Conservation (phyloP, 208 protist genomes). For the Trypanosoma conorhini region DNA sequence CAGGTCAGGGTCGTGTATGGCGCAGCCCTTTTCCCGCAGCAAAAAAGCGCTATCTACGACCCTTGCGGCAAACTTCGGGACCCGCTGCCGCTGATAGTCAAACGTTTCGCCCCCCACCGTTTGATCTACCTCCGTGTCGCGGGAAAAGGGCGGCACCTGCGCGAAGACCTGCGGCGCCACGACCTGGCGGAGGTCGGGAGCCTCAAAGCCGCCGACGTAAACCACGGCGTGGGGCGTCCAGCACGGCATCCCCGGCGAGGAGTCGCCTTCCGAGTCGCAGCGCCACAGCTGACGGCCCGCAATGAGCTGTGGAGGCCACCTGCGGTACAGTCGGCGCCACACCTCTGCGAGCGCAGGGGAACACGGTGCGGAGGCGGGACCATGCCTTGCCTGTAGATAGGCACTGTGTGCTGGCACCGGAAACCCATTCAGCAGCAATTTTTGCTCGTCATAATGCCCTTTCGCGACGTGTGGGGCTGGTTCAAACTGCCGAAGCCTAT, state of each 20-base stretch:
- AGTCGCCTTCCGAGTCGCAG: neutral
- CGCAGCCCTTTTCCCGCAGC: conserved; percentile 34
- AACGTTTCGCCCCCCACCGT: conserved; percentile 27
- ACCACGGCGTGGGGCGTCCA: conserved; percentile 63
- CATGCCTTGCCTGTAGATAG: conserved; percentile 8
- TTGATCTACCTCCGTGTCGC: neutral
- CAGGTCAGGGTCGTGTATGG: conserved; percentile 35
- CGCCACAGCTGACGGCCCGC: conserved; percentile 10
- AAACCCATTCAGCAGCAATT: neutral
- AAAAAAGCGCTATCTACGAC: conserved; percentile 16
- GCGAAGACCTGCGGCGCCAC: conserved; percentile 46
- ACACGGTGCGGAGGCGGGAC: conserved; percentile 13
- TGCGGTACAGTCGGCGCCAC: conserved; percentile 19
- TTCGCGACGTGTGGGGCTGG: neutral
- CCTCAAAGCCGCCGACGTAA: conserved; percentile 65
- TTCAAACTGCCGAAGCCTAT: neutral
- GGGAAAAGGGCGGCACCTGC: conserved; percentile 32
- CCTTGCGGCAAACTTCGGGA: conserved; percentile 24
- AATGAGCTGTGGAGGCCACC: conserved; percentile 18
- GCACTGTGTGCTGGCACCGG: neutral
- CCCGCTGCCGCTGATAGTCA: conserved; percentile 8
- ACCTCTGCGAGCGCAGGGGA: neutral
- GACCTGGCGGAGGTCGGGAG: conserved; percentile 38
- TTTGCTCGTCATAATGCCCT: neutral
- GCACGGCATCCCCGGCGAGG: conserved; percentile 2